Percentiles rank a stretch among this genome's conserved stretches.
phyloP scores from a whole-genome alignment of 495 filamentous ascomycete species.

The Podospora conica region DNA sequence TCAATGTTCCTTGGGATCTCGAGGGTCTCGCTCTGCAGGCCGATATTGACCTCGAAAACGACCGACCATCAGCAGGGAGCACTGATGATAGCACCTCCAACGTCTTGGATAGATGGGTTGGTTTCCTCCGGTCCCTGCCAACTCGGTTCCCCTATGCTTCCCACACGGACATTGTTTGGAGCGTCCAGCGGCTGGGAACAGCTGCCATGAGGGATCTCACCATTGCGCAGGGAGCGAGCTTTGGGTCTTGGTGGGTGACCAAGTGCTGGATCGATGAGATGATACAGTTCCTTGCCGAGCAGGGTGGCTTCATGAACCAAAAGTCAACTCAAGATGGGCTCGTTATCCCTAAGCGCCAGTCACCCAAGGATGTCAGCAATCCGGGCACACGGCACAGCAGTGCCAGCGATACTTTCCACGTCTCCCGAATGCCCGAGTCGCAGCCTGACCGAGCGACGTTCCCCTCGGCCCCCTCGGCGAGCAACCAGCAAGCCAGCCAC shows the following conservation, averaged over 20 bases:
- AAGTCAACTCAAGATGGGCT: conserved; percentile 21
- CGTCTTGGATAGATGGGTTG: conserved; percentile 79
- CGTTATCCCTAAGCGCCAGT: conserved; percentile 24
- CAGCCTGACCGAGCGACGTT: conserved; percentile 41
- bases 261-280: conserved; percentile 97
- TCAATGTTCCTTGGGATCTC: conserved; percentile 48
- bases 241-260: conserved; percentile 96
- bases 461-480: conserved; percentile 27
- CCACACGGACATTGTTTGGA: conserved; percentile 60
- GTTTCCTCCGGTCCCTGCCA: conserved; percentile 71
- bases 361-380: conserved; percentile 25
- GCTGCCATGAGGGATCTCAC: conserved; percentile 74
- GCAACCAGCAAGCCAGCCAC: conserved; percentile 35
- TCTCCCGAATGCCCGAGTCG: conserved; percentile 29
- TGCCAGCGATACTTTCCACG: conserved; percentile 36
- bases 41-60: conserved; percentile 42
- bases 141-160: conserved; percentile 65
- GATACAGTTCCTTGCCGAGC: conserved; percentile 84
- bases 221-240: conserved; percentile 73
- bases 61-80: conserved; percentile 24
- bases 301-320: conserved; percentile 78
- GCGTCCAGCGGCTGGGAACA: conserved; percentile 60
- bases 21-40: conserved; percentile 50
- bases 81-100: conserved; percentile 39
- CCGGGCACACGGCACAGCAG: conserved; percentile 39